phyloP scores from a whole-genome alignment of 495 filamentous ascomycete species.

The Penicillium argentinense region DNA sequence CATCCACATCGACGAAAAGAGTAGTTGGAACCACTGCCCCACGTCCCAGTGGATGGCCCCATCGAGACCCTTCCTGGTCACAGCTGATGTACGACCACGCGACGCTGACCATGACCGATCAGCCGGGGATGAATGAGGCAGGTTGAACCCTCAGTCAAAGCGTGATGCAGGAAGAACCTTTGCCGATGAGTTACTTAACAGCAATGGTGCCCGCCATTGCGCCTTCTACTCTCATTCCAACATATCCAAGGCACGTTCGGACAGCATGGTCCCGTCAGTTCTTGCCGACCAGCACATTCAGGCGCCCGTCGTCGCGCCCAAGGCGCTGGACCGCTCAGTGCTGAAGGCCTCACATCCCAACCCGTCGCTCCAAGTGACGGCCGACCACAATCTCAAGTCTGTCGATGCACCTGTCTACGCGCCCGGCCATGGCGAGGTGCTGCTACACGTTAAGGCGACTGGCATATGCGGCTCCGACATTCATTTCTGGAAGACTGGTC shows the following conservation, averaged over 20 bases:
- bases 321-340: constrained; percentile 5
- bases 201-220: neutral
- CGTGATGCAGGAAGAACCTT: no score
- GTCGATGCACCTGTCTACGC: constrained; percentile 52
- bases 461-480: constrained; percentile 64
- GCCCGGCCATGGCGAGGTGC: constrained; percentile 45
- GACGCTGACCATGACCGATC: no score
- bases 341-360: constrained; percentile 40
- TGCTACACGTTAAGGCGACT: constrained; percentile 52
- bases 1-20: no score
- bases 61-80: no score
- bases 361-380: constrained; percentile 56
- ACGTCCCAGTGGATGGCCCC: no score
- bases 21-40: no score
- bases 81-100: no score
- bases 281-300: constrained; percentile 10
- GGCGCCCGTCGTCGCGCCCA: constrained; percentile 5
- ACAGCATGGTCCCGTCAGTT: constrained; percentile 21
- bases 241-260: no score
- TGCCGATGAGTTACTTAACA: no score
- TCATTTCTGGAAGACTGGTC: constrained; percentile 76
- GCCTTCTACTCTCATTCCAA: neutral
- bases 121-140: no score
- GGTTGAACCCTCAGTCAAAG: no score
- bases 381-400: constrained; percentile 51